Base-by-base conservation (phyloP, 1,139 yeast genomes). In the Blastobotrys capitulatus region DNA sequence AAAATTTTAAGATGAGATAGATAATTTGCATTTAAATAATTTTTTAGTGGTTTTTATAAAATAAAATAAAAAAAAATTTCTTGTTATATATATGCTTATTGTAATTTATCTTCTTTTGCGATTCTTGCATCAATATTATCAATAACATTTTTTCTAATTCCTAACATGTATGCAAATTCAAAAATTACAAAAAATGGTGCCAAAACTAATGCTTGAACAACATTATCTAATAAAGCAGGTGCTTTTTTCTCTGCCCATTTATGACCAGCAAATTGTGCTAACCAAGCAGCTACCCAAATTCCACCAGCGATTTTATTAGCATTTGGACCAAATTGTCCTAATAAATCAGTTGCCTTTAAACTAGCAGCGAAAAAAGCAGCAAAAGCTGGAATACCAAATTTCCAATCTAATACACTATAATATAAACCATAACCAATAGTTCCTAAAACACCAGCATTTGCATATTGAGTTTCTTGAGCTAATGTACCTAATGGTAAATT, bases 131-230 rank as follows among this genome's bases (percentile, higher is more conserved):
- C 79, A 75, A 86, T 79, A 27, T 69, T 59, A 54, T 72, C 70
- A 59, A 82, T 73, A 54, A 87, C 67, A 37, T 78, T 81, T 40
- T 61, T 68, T 57, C 79, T 75, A 60, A 70, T 76, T 0, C 97
- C 97, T 8, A 82, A 60, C 54, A 72, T 67, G 61, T 87, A 86
- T 10, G 87, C 76, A 5, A 83, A 61, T 64, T 92, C 97, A 66
- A 83, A 87, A 12, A 83, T 71, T 10, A 89, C 95, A 64, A 92
- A 90, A 60, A 80, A 88, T 1, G 97, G 97, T 0, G 97, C 97
- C 57, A 89, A 73, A 0, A 90, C 90, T 32, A 92, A 65, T 1
- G 97, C 95, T 62, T 89, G 97, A 12, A 83, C 69, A 47, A 88
- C 70, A 62, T 83, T 90, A 61, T 89, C 96, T 46, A 87, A 65